Base-by-base conservation (phyloP, 2,329 filamentous ascomycete genomes). In the Xenoacremonium recifei region DNA sequence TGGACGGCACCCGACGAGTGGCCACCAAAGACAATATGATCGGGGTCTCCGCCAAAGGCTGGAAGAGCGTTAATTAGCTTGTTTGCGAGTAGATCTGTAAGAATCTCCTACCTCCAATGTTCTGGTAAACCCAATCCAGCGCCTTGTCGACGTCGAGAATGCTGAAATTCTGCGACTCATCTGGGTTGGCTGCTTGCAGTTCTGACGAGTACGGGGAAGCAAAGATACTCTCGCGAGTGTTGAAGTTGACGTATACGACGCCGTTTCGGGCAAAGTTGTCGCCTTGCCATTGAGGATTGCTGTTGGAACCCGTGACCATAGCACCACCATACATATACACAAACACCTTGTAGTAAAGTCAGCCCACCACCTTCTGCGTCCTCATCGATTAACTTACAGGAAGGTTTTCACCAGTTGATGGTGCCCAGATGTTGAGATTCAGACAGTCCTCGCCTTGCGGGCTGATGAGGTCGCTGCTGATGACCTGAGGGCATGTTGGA, bases 11-110 rank as follows among this genome's bases (percentile, higher is more conserved):
- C 66, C 0, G 65, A 68, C 0, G 64, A 65, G 49, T 68, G 63
- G 1, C 69, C 69, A 35, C 70, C 70, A 5, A 71, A 61, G n/a
- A 72, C 67, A 3, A 73, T 64, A 38, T 68, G 69, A 25, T 71
- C 59, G 4, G 69, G 67, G 45, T 72, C 64, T 18, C 69, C 69
- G 2, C 69, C 69, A 40, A 72, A 72, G 23, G 66, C 70, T 44
- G 50, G 1, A 13, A 5, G n/a, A 7, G 19, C 2, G 25, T 53
- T 30, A 53, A 48, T 15, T 3, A 23, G 19, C 23, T 9, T 27
- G 13, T 21, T 9, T 32, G 9, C 1, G 19, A 10, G 3, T 4
- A 27, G 12, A 10, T 13, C 11, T 15, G n/a, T 11, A 2, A n/a
- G n/a, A n/a, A n/a, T 15, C 17, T 16, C 51, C 16, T 37, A 53